Evolutionary conservation across 2,329 filamentous ascomycete genomes (phyloP), one percentile per base, ranked within the genome.

Genomic region (Trichoderma arundinaceum): DNA sequence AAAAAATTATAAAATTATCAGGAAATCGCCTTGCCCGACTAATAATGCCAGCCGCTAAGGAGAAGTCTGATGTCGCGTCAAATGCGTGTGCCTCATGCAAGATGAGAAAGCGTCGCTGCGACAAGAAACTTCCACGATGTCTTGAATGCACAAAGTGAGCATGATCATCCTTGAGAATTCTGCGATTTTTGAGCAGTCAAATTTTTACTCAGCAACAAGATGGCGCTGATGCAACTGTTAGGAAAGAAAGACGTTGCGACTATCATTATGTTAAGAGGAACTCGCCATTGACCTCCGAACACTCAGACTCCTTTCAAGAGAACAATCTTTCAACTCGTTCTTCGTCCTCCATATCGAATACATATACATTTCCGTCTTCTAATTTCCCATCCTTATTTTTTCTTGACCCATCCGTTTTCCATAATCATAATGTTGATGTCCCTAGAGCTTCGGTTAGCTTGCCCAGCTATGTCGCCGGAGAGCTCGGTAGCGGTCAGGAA

Each of bases 321-420:
- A 39, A 43, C 10, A n/a, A 61, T 15, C 15, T 51, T 46, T 49
- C 58, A 52, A n/a, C 39, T 13, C 58, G n/a, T 7, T n/a, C 44
- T 15, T 33, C 33, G 7, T 7, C 22, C 15, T 61, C 46, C 9
- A 9, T 35, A 7, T 6, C 46, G 15, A 43, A 51, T 6, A 38
- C 22, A 32, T 51, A 61, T 15, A 32, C 58, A 0, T 44, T 61
- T 32, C 58, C 58, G 4, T 15, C 35, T 17, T 61, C 58, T 35
- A 61, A 41, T 2, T 61, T 61, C 38, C 46, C 58, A 43, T 46
- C 58, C 10, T 41, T 61, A 15, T 61, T 51, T 10, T 61, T 61
- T 10, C 33, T 61, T 5, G 58, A 61, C 32, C 58, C 58, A 19
- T 17, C 58, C 22, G 58, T 61, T 46, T 61, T 61, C 33, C 58